These are phyloP conservation scores for Neurospora sp. DNA, from an alignment of 495 filamentous ascomycete genomes.

Conservation along the genomic window DNA sequence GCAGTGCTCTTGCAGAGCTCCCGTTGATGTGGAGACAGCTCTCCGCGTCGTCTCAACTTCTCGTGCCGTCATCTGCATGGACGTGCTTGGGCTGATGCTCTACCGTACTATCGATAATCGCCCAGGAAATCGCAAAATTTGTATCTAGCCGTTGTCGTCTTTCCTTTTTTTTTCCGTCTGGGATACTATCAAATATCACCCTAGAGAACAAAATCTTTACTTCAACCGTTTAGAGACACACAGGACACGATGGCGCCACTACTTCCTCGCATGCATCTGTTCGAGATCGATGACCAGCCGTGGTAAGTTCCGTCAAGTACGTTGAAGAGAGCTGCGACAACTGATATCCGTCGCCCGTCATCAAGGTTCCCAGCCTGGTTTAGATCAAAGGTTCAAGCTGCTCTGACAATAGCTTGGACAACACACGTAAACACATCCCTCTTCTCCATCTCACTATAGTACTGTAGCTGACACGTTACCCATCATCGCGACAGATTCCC, in stretches of 20 bases:
- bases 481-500: constrained; percentile 18
- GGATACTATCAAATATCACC: background rate
- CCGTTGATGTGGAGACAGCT: background rate
- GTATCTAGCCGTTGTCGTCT: background rate
- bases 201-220: background rate
- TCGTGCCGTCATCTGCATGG: background rate
- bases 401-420: constrained; percentile 42
- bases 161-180: background rate
- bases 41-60: background rate
- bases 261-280: constrained; percentile 44
- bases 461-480: background rate
- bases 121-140: background rate
- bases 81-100: background rate
- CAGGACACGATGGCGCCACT: constrained; percentile 34
- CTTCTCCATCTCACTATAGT: background rate
- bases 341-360: background rate
- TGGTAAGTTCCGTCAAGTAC: constrained; percentile 29
- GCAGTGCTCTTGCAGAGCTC: background rate
- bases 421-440: constrained; percentile 12
- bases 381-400: constrained; percentile 40
- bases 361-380: constrained; percentile 45
- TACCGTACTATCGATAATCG: background rate
- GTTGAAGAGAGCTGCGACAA: background rate
- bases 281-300: constrained; percentile 44
- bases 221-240: background rate